Evolutionary conservation across 305 asterid genomes (phyloP), one percentile per base, ranked within the genome.

Genomic region (Ajuga reptans): DNA sequence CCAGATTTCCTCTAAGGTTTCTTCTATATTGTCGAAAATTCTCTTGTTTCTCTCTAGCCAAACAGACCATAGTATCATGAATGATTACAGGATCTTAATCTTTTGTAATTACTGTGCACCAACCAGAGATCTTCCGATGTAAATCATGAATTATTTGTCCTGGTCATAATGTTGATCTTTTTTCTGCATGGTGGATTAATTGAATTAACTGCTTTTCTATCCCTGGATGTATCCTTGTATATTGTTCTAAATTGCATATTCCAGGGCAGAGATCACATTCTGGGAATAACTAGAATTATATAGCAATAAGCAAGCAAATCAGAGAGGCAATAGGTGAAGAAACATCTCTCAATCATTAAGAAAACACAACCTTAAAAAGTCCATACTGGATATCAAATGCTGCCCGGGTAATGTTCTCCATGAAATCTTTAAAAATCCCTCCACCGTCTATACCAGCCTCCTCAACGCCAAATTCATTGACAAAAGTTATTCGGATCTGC

Each of bases 371-470:
- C 99, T 94, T 94, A 86, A 94, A 94, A 74, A 94, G 82, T 63
- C 97, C 99, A 79, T 94, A 89, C 81, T 94, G 99, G 73, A 86
- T 83, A 82, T 94, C 96, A 86, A 94, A 94, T 60, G 96, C 96
- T 55, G 96, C 88, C 43, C 85, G 86, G 68, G 96, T 86, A 75
- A 89, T 84, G 78, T 85, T 89, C 80, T 94, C 97, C 99, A 94
- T 94, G 81, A 94, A 94, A 82, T 94, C 99, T 80, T 94, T 94
- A 87, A 94, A 94, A 82, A 91, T 94, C 61, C 99, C 99, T 85
- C 99, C 99, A 80, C 99, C 99, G 14, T 94, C 99, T 52, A 94
- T 89, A 80, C 99, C 99, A 66, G 97, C 96, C 85, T 94, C 99
- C 88, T 94, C 99, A 11, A 79, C 97, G 76, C 97, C 99, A 82